Base-by-base conservation (phyloP, 306 rosid genomes). In the Pachyrhizus erosus region DNA sequence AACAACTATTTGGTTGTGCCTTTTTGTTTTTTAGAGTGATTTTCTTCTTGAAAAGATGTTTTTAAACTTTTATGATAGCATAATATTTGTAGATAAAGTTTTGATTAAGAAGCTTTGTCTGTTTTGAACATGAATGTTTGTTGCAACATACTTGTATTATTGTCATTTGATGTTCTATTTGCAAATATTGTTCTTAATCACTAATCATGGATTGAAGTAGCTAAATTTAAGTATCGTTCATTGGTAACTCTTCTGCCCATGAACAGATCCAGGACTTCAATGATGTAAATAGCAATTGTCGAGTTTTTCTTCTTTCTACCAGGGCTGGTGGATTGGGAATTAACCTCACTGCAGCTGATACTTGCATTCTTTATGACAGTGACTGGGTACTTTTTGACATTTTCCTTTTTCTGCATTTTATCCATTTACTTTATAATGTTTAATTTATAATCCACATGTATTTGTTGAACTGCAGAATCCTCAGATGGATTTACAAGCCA, bases 321-420 rank as follows among this genome's bases (percentile, higher is more conserved):
- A 88, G 98, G 89, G 98, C 99, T 70, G 99, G 99, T 84, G 99
- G 99, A 70, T 76, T 96, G 91, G 98, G 98, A 70, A 96, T 96
- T 52, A 96, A 96, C 83, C 99, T 96, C 51, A 96, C 99, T 57
- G 94, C 97, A 9, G 99, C 99, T 39, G 99, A 96, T 85, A 96
- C 99, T 66, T 93, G 98, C 86, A 93, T 96, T 72, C 92, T 96
- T 83, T 96, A 96, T 76, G 98, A 96, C 84, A 96, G 99, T 81
- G 99, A 96, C 68, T 96, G 99, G 99, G 99, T 96, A 93, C 61
- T n/a, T 82, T 54, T 77, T 29, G 48, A 10, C 21, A 9, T 58
- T 20, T 77, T 66, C 26, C n/a, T 76, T 11, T 5, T 20, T 70
- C 13, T 45, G 8, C 7, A 24, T 34, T 60, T 62, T 61, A 64